Conservation (phyloP, 768 basidiomycete genomes). For the Tricholoma bakamatsutake region DNA sequence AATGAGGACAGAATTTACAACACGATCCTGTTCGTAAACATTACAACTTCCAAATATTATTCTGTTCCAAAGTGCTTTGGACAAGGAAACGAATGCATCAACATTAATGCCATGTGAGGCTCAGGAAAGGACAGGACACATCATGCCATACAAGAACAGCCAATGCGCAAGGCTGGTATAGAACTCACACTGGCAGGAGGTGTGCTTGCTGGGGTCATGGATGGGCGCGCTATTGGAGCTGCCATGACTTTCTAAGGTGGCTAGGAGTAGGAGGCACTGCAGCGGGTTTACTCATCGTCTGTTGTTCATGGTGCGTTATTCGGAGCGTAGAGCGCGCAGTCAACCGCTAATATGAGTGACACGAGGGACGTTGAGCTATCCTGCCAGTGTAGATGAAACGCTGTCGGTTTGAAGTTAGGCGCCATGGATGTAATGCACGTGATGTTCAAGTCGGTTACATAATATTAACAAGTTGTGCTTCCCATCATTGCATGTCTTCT, state of each 20-base stretch:
- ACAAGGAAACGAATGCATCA: conserved; percentile 38
- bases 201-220: conserved; percentile 50
- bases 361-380: conserved; percentile 46
- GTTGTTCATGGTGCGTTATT: conserved; percentile 55
- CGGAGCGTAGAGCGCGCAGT: conserved; percentile 48
- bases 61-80: conserved; percentile 44
- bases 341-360: conserved; percentile 42
- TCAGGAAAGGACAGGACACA: conserved; percentile 31
- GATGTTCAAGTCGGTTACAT: no score
- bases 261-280: conserved; percentile 50
- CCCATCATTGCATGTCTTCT: conserved; percentile 27
- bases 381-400: conserved; percentile 38
- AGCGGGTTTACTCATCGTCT: conserved; percentile 42
- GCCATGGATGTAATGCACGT: background rate
- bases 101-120: conserved; percentile 44
- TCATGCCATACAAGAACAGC: conserved; percentile 36
- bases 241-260: conserved; percentile 43
- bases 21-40: conserved; percentile 44
- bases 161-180: conserved; percentile 40
- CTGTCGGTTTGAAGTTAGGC: no score
- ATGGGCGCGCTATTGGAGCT: conserved; percentile 54
- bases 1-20: conserved; percentile 42
- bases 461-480: no score
- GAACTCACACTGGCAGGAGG: conserved; percentile 51
- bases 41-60: conserved; percentile 42